These are phyloP conservation scores for Serendipita sp. DNA, from an alignment of 768 basidiomycete species.

Conservation along the genomic window DNA sequence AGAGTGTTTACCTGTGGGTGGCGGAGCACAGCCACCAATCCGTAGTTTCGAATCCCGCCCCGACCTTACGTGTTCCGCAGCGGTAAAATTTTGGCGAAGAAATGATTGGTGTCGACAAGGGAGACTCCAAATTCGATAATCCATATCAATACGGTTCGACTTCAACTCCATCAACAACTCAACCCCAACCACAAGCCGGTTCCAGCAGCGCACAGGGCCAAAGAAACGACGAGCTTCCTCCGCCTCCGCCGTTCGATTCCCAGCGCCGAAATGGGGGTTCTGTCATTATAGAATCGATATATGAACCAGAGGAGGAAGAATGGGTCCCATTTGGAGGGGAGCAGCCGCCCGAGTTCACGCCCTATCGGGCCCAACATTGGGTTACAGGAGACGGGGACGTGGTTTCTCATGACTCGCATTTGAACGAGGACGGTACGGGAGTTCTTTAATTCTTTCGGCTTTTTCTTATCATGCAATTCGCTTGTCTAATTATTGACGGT, in stretches of 20 bases:
- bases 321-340: conserved; percentile 13
- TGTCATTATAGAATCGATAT: neutral
- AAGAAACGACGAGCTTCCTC: neutral
- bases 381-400: conserved; percentile 31
- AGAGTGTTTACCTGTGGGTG: conserved; percentile 21
- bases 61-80: conserved; percentile 3
- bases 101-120: neutral
- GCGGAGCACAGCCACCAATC: neutral
- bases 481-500: no score
- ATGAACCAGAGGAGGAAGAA: neutral
- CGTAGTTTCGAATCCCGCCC: neutral
- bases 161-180: no score
- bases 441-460: neutral
- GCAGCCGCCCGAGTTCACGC: conserved; percentile 46
- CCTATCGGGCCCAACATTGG: conserved; percentile 48
- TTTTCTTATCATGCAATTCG: no score
- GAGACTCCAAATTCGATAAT: conserved; percentile 2
- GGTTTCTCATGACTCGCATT: conserved; percentile 52
- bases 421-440: conserved; percentile 42
- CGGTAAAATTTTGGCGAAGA: neutral
- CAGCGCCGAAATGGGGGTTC: neutral
- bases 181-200: neutral
- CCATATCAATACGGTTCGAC: neutral
- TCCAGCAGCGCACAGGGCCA: neutral
- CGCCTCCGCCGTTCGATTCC: neutral